Conservation (phyloP, 768 basidiomycete genomes). For the Myochromella boudieri region DNA sequence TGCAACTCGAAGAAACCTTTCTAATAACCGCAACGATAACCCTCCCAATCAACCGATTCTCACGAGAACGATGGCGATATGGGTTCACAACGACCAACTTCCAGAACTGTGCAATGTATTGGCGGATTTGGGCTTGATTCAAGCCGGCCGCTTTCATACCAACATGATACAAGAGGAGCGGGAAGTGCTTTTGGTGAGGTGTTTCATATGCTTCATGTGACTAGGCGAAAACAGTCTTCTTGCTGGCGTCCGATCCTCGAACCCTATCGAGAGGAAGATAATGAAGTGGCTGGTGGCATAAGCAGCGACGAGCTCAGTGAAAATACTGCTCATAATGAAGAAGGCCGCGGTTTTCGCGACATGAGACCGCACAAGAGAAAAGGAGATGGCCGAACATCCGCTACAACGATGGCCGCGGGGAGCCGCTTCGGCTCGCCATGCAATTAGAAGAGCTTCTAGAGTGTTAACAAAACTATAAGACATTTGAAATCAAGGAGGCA, state of each 20-base stretch:
- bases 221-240: conserved; percentile 2
- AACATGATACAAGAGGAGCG: conserved; percentile 98
- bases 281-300: conserved; percentile 89
- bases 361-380: conserved; percentile 84
- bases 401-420: conserved; percentile 71
- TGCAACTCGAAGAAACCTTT: no score
- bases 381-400: conserved; percentile 69
- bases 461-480: conserved; percentile 85
- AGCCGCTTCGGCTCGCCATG: conserved; percentile 75
- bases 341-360: conserved; percentile 70
- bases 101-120: no score
- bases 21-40: no score
- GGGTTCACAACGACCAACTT: no score
- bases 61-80: no score
- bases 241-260: conserved; percentile 83
- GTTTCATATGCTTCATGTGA: conserved; percentile 1
- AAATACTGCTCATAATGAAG: conserved; percentile 79
- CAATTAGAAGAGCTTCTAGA: conserved; percentile 88
- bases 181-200: conserved; percentile 87
- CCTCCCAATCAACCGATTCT: no score
- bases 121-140: no score
- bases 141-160: conserved; percentile 98
- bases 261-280: conserved; percentile 87
- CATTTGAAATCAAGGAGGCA: conserved; percentile 61
- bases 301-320: conserved; percentile 94